Conservation (phyloP, 371 early-diverging fungal genomes). For the Quaeritorhiza haematococci region DNA sequence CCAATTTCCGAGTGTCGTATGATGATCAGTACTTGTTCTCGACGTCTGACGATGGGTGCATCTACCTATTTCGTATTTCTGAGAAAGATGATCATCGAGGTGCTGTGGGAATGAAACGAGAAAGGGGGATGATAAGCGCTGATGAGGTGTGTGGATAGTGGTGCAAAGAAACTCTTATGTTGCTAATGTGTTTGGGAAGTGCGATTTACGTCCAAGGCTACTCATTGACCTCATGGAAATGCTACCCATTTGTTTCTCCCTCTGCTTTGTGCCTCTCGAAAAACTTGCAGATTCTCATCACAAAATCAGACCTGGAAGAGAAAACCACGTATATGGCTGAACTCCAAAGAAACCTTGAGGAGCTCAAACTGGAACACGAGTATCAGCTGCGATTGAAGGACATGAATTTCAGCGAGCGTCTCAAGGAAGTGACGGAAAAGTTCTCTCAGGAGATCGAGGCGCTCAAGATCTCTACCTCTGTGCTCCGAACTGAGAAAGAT, state of each 20-base stretch:
- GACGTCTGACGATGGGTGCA: slow-evolving; percentile 43
- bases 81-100: slow-evolving; percentile 48
- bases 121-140: slow-evolving; percentile 36
- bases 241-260: too few species aligned
- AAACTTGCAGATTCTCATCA: slow-evolving; percentile 39
- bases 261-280: background rate
- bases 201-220: slow-evolving; percentile 1
- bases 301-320: slow-evolving; percentile 49
- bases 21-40: slow-evolving; percentile 53
- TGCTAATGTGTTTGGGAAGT: too few species aligned
- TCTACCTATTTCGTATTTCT: slow-evolving; percentile 42
- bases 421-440: slow-evolving; percentile 50
- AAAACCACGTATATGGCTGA: slow-evolving; percentile 42
- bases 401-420: slow-evolving; percentile 49
- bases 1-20: slow-evolving; percentile 40
- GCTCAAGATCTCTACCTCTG: slow-evolving; percentile 40
- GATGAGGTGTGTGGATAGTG: slow-evolving; percentile 30
- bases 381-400: slow-evolving; percentile 49
- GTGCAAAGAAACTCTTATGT: background rate
- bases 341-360: slow-evolving; percentile 46
- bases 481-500: slow-evolving; percentile 48
- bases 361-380: slow-evolving; percentile 56
- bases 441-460: slow-evolving; percentile 52
- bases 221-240: too few species aligned
- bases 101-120: slow-evolving; percentile 34